A percentile compares a stretch with the other conserved stretches of the same genome.
Evolutionary conservation across 139 green algal species (phyloP).

Genomic region (Chlamydomonas incerta): DNA sequence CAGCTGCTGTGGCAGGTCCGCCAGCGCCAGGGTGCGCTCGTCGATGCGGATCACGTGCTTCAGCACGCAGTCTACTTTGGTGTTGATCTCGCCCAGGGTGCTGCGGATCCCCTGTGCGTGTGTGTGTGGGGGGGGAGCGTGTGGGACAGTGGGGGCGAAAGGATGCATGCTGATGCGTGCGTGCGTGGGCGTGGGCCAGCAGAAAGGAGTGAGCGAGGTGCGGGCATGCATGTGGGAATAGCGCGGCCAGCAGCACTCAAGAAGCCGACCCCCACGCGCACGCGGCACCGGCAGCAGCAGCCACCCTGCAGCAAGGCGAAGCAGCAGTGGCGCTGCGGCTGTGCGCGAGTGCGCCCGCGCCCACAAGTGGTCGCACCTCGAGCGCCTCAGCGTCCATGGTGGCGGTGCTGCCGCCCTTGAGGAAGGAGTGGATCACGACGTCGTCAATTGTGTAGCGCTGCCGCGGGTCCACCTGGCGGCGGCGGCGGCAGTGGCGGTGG

Average conservation of each 20-base stretch:
- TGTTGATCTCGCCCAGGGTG: background rate
- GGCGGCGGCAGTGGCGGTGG: no score
- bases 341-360: no score
- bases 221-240: no score
- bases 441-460: slow-evolving; percentile 1
- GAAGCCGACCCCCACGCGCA: no score
- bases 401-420: slow-evolving; percentile 1
- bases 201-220: no score
- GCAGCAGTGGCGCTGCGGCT: no score
- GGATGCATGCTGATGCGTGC: no score
- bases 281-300: no score
- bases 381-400: slow-evolving; percentile 27
- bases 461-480: background rate
- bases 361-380: background rate
- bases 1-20: slow-evolving; percentile 2
- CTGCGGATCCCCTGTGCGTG: background rate
- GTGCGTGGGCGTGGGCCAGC: no score
- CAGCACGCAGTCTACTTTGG: slow-evolving; percentile 13
- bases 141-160: background rate
- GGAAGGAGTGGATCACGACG: slow-evolving; percentile 9
- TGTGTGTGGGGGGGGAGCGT: no score
- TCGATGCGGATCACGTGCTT: slow-evolving; percentile 2
- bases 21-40: slow-evolving; percentile 6
- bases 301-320: no score
- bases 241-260: no score